Evolutionary conservation across 768 basidiomycete species (phyloP).

Genomic region (Lactarius evosmus): DNA sequence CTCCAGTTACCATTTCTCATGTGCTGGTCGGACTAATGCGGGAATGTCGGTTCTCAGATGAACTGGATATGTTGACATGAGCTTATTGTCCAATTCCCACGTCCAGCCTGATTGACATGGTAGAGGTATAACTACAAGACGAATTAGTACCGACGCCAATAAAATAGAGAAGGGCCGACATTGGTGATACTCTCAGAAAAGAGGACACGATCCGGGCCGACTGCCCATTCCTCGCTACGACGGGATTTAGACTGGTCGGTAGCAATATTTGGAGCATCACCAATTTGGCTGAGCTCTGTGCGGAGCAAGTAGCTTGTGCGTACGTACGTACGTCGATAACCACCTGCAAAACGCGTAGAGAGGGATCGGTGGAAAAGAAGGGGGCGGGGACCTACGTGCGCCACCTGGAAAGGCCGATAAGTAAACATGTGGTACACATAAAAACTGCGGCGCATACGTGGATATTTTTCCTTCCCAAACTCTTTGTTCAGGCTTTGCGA

Average conservation of each 20-base stretch:
- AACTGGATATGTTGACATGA: not conserved
- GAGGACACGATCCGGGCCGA: slow-evolving; percentile 48
- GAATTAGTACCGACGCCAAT: not conserved
- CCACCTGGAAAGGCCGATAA: not conserved
- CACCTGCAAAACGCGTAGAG: slow-evolving; percentile 38
- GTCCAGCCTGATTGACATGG: slow-evolving; percentile 69
- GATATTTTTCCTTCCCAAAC: slow-evolving; percentile 45
- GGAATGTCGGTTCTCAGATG: not conserved
- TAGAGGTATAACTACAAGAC: slow-evolving; percentile 55
- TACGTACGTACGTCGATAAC: slow-evolving; percentile 63
- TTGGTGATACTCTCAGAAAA: slow-evolving; percentile 66
- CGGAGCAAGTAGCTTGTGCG: not conserved
- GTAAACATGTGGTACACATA: rapidly evolving
- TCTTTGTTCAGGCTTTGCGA: slow-evolving; percentile 44
- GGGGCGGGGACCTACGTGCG: not conserved
- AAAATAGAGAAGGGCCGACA: slow-evolving; percentile 36
- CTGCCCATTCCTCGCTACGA: slow-evolving; percentile 43
- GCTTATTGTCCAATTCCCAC: slow-evolving; percentile 76
- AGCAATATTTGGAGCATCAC: slow-evolving; percentile 31
- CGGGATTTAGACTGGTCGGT: slow-evolving; percentile 10
- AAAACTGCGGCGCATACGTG: slow-evolving; percentile 33
- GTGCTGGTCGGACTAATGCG: slow-evolving; percentile 47
- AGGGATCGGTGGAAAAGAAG: not conserved
- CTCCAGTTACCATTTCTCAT: slow-evolving; percentile 48
- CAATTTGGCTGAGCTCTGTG: not conserved